Percentiles rank a stretch among this genome's conserved stretches.
These are phyloP conservation scores for Rhodamnia rubescens DNA, from an alignment of 345 rosid genomes.

Conservation along the genomic window DNA sequence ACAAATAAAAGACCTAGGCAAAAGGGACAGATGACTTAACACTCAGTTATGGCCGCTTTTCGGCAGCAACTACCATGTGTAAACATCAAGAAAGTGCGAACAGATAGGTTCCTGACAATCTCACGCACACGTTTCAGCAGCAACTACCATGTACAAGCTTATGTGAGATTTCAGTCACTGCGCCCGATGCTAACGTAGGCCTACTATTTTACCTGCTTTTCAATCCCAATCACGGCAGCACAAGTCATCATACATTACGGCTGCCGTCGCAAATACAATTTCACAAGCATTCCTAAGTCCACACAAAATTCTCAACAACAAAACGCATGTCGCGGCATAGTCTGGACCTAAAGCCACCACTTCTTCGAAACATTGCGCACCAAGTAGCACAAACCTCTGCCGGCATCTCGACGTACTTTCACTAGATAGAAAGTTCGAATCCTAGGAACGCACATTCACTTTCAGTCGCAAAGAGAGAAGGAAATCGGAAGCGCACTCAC, in stretches of 20 bases:
- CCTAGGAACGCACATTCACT: neutral
- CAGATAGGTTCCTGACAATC: neutral
- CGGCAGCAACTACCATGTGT: neutral
- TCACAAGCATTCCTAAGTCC: neutral
- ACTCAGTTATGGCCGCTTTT: neutral
- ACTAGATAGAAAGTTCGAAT: neutral
- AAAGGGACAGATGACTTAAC: neutral
- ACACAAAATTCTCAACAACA: neutral
- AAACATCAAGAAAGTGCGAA: neutral
- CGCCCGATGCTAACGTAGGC: neutral
- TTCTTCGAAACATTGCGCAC: neutral
- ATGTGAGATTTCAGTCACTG: neutral
- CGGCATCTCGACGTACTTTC: neutral
- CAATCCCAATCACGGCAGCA: neutral
- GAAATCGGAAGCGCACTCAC: constrained; percentile 15
- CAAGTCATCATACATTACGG: neutral
- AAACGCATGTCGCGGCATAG: neutral
- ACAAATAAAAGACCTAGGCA: neutral
- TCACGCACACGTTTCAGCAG: neutral
- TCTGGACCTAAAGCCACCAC: neutral
- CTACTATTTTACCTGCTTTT: neutral
- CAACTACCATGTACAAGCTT: neutral
- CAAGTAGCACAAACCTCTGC: neutral
- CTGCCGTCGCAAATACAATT: neutral
- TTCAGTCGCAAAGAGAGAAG: neutral